Evolutionary conservation across 768 basidiomycete species (phyloP), one percentile per base, ranked within the genome.

Genomic region (Podaxis sp.): DNA sequence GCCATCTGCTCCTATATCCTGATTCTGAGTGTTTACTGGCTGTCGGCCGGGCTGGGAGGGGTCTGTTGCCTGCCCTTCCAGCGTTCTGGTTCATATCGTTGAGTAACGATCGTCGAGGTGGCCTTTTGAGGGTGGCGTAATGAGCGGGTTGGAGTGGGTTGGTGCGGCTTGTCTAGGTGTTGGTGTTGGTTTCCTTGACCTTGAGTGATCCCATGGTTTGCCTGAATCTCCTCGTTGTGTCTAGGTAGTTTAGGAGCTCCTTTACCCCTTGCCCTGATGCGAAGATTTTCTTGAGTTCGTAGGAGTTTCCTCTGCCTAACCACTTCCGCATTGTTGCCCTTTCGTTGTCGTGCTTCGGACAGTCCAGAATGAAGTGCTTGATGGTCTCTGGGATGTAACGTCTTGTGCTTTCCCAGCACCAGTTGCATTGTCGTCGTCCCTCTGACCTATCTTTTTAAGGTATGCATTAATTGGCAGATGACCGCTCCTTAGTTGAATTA

Each of bases 171-270:
- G 1, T 27, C 41, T 43, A 15, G 41, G 15, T 19, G 5, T 43
- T n/a, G 13, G 11, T 55, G 17, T 6, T 54, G 17, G 33, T 37
- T 17, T 37, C 53, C 19, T 33, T 27, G 27, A 55, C 9, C 19
- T 37, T 55, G 12, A 40, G n/a, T 8, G 1, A 37, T 36, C 37
- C 53, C 17, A 55, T 9, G 15, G 13, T 36, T 37, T 55, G 15
- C 29, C 36, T 55, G 53, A 55, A 36, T 12, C 33, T 36, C 12
- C 3, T 22, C 17, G 22, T 55, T 2, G 37, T 22, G 3, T 55
- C 53, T 55, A 55, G n/a, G n/a, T 19, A 55, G 17, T 55, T 55
- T 17, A 55, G 53, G n/a, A 55, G 53, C 12, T 55, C 53, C 13
- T 36, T 54, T 13, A 36, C 13, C 2, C 33, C 33, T n/a, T 37